A percentile compares a stretch with the other conserved stretches of the same genome.
phyloP scores from a whole-genome alignment of 768 basidiomycete species.

The Cyathus striatus region DNA sequence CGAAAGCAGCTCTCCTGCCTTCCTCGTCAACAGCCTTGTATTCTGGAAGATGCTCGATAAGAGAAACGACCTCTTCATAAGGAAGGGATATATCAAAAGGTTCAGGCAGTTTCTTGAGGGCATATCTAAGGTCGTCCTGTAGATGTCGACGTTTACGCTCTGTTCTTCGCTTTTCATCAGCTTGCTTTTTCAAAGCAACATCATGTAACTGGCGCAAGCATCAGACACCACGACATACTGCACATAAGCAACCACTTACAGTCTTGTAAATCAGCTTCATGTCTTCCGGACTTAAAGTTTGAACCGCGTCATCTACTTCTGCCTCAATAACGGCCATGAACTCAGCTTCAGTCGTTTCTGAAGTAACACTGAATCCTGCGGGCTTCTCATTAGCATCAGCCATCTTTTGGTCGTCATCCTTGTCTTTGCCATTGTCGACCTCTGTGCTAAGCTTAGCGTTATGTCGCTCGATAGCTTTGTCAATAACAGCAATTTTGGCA shows the following conservation, averaged over 20 bases:
- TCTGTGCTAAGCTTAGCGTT: constrained; percentile 31
- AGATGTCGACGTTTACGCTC: constrained; percentile 84
- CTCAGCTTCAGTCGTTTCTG: constrained; percentile 64
- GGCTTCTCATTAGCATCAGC: constrained; percentile 15
- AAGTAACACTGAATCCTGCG: constrained; percentile 34
- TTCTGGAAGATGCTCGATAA: constrained; percentile 80
- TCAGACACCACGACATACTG: constrained; percentile 2
- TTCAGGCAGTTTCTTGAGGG: constrained; percentile 83
- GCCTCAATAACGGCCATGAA: constrained; percentile 54
- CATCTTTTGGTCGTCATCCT: constrained; percentile 16
- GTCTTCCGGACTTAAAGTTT: constrained; percentile 45
- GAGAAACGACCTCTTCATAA: constrained; percentile 71
- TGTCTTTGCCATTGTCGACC: constrained; percentile 13
- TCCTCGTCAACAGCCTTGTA: constrained; percentile 86
- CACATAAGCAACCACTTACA: constrained; percentile 34
- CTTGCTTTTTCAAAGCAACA: constrained; percentile 65
- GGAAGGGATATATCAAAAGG: constrained; percentile 68
- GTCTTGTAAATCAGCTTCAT: constrained; percentile 54
- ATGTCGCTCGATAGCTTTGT: constrained; percentile 50
- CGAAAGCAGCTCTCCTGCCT: constrained; percentile 71
- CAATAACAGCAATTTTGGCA: constrained; percentile 65
- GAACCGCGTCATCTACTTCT: constrained; percentile 47
- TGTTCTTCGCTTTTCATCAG: constrained; percentile 80
- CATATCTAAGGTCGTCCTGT: constrained; percentile 95
- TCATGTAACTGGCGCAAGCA: constrained; percentile 55